These are phyloP conservation scores for Saraca asoca DNA, from an alignment of 331 rosid species.

Conservation along the genomic window DNA sequence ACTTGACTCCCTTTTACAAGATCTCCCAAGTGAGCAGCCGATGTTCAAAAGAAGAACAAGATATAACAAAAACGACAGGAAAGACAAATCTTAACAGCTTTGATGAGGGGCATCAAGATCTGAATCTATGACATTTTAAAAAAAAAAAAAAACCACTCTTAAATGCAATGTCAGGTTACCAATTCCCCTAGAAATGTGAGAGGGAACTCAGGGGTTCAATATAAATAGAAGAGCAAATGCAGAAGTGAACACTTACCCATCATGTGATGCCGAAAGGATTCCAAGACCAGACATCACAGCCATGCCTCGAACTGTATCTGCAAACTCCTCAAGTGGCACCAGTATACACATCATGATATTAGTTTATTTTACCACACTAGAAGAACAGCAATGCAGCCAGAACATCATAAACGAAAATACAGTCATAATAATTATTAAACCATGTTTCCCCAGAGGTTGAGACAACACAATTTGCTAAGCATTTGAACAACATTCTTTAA, in stretches of 20 bases:
- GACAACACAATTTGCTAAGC: neutral
- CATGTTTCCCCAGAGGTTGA: slow-evolving; percentile 9
- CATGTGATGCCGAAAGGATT: slow-evolving; percentile 88
- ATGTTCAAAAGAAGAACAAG: too few species aligned
- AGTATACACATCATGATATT: slow-evolving; percentile 27
- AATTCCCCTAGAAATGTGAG: too few species aligned
- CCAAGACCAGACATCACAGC: slow-evolving; percentile 88
- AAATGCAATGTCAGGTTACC: too few species aligned
- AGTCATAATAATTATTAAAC: slow-evolving; percentile 15
- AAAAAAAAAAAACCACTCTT: too few species aligned
- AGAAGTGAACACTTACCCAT: slow-evolving; percentile 65
- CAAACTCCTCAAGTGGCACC: slow-evolving; percentile 37
- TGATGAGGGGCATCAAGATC: too few species aligned
- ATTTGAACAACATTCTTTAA: too few species aligned
- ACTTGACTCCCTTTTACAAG: too few species aligned
- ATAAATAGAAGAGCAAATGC: slow-evolving; percentile 24
- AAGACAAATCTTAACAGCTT: too few species aligned
- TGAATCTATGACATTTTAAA: too few species aligned
- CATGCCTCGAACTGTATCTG: slow-evolving; percentile 94
- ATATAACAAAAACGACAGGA: too few species aligned
- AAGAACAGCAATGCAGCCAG: slow-evolving; percentile 14
- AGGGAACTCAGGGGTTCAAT: slow-evolving; percentile 16
- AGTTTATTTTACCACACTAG: slow-evolving; percentile 19
- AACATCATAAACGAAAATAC: slow-evolving; percentile 23
- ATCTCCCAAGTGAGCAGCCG: too few species aligned